These are phyloP conservation scores for Asterochloris sp. DNA, from an alignment of 139 green algal species.

Conservation along the genomic window DNA sequence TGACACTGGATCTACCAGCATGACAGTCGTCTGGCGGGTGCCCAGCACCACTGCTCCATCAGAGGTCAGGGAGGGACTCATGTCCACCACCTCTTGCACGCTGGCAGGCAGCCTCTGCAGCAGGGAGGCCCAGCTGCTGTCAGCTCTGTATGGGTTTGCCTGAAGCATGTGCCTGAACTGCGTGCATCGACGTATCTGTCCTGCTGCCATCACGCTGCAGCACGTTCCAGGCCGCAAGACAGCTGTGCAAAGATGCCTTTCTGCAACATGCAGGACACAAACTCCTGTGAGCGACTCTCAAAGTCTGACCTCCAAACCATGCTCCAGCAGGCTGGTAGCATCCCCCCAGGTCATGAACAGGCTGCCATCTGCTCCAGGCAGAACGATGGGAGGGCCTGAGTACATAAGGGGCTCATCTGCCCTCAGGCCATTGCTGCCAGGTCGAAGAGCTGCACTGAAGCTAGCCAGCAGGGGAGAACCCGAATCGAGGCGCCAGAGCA, in stretches of 20 bases:
- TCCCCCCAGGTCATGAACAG: slow-evolving; percentile 71
- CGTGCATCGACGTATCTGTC: neutral
- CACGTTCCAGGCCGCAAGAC: neutral
- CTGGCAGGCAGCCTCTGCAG: slow-evolving; percentile 76
- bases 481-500: slow-evolving; percentile 77
- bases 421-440: slow-evolving; percentile 1
- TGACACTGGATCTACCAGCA: slow-evolving; percentile 66
- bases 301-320: slow-evolving; percentile 1
- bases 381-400: slow-evolving; percentile 43
- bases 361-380: slow-evolving; percentile 83
- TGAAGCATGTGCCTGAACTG: neutral
- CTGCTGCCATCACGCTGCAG: neutral
- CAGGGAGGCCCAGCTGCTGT: neutral
- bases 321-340: neutral
- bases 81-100: slow-evolving; percentile 81
- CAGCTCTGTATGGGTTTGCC: neutral
- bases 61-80: slow-evolving; percentile 67
- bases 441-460: neutral
- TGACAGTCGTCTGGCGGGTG: slow-evolving; percentile 60
- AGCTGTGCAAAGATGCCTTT: neutral
- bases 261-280: too few species aligned
- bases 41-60: slow-evolving; percentile 88
- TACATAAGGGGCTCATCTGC: neutral
- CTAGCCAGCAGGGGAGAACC: slow-evolving; percentile 72
- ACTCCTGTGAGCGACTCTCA: neutral